Evolutionary conservation across 202 grass and related monocot species (phyloP), one percentile per base, ranked within the genome.

Genomic region (Eragrostis tef): DNA sequence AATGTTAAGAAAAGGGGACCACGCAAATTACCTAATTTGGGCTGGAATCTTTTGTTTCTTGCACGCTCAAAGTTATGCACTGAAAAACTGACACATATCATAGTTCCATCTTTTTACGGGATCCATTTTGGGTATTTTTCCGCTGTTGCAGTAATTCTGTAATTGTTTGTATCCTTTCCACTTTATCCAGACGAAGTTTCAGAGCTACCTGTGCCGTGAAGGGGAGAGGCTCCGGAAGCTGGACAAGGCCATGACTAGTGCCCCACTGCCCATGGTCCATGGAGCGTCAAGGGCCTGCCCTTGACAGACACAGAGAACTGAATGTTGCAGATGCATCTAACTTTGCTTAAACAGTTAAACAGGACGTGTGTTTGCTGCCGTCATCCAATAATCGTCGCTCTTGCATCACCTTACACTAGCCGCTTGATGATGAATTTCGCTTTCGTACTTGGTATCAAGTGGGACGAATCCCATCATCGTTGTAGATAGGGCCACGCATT

Each of bases 141-240:
- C 7, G 3, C 5, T 67, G 6, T 15, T 11, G 15, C 6, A 20
- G 7, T 47, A 75, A 67, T 56, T 7, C 42, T 34, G 21, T 15
- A 3, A 71, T 6, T 1, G 25, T 64, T 73, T 36, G 15, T 45
- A 21, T 25, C n/a, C 19, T 41, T 80, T 64, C 66, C 52, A 70
- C 12, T 26, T 84, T 56, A 39, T 5, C 58, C 69, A 84, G 61
- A 75, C 75, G 29, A 79, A 74, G 57, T 77, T 85, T 70, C 39
- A 85, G 26, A 42, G 50, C 73, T 58, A 48, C 24, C 58, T 78
- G 53, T 26, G 53, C 50, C 24, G 54, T 25, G 82, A 90, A 73
- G 81, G 73, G 27, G 78, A 81, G 39, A 72, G 67, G 78, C 73
- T 85, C 20, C 71, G 87, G 77, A 63, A 84, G 47, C 53, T 88